phyloP scores from a whole-genome alignment of 176 grass and related monocot genomes.

The Oryza nivara region DNA sequence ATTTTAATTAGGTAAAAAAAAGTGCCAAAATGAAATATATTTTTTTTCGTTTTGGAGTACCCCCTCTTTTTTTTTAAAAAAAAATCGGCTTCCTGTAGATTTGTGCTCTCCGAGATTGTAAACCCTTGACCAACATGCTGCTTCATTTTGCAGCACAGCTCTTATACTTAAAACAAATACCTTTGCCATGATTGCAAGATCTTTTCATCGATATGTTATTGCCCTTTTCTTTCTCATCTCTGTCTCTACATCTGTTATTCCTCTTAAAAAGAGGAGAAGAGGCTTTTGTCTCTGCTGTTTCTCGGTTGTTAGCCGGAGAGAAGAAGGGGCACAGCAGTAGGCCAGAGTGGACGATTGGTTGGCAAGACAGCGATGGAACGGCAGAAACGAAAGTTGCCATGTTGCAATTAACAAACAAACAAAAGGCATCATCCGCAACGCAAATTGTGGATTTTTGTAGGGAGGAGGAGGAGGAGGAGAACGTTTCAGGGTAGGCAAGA shows the following conservation, averaged over 20 bases:
- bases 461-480: background rate
- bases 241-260: background rate
- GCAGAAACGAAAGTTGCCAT: slow-evolving; percentile 38
- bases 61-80: too few relatives aligned
- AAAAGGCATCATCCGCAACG: background rate
- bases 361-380: slow-evolving; percentile 50
- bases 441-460: background rate
- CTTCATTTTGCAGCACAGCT: background rate
- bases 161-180: background rate
- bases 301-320: slow-evolving; percentile 24
- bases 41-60: too few relatives aligned
- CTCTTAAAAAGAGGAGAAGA: background rate
- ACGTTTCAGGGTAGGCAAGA: slow-evolving; percentile 45
- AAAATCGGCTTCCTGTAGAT: too few relatives aligned
- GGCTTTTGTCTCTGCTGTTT: background rate
- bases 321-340: background rate
- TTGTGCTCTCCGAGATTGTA: too few relatives aligned
- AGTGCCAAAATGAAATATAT: too few relatives aligned
- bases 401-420: slow-evolving; percentile 2
- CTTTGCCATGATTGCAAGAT: background rate
- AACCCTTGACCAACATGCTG: background rate
- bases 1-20: too few relatives aligned
- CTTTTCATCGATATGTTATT: background rate
- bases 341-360: slow-evolving; percentile 55
- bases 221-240: background rate